Percentiles rank a stretch among this genome's conserved stretches.
Conservation (phyloP, 768 basidiomycete species). For the Auriculariales sp. region DNA sequence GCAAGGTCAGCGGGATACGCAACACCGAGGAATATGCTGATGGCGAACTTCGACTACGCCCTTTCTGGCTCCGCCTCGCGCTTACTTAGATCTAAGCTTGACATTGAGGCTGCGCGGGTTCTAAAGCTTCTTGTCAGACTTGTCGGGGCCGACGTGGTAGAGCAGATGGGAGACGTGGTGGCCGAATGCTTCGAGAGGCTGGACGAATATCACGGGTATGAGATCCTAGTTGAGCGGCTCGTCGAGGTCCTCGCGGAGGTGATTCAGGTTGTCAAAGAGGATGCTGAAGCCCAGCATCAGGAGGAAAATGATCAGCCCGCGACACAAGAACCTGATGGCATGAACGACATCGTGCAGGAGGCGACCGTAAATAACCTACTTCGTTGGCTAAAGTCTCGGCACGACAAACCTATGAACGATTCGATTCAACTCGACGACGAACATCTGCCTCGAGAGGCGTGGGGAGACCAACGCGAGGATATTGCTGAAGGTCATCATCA, state of each 20-base stretch:
- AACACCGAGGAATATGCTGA: conserved; percentile 73
- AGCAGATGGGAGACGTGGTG: conserved; percentile 83
- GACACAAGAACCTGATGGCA: no score
- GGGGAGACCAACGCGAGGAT: conserved; percentile 26
- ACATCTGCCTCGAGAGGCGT: conserved; percentile 42
- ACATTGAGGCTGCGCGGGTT: conserved; percentile 80
- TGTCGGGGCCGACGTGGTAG: conserved; percentile 76
- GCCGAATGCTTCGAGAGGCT: conserved; percentile 95
- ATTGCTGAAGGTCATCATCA: conserved; percentile 11
- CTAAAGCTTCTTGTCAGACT: conserved; percentile 72
- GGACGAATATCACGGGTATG: conserved; percentile 93
- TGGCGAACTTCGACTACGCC: conserved; percentile 94
- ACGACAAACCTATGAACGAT: conserved; percentile 15
- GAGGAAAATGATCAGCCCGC: no score
- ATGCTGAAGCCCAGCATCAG: conserved; percentile 23
- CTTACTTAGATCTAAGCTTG: conserved; percentile 66
- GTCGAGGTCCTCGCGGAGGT: conserved; percentile 80
- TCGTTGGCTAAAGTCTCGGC: conserved; percentile 46
- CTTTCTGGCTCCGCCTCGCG: conserved; percentile 81
- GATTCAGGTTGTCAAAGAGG: conserved; percentile 56
- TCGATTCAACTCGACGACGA: conserved; percentile 27
- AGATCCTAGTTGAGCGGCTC: conserved; percentile 69
- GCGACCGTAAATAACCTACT: conserved; percentile 23
- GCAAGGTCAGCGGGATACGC: conserved; percentile 72
- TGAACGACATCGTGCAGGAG: conserved; percentile 9